Base-by-base conservation (phyloP, 306 rosid species). In the Pyrus pyrifolia region DNA sequence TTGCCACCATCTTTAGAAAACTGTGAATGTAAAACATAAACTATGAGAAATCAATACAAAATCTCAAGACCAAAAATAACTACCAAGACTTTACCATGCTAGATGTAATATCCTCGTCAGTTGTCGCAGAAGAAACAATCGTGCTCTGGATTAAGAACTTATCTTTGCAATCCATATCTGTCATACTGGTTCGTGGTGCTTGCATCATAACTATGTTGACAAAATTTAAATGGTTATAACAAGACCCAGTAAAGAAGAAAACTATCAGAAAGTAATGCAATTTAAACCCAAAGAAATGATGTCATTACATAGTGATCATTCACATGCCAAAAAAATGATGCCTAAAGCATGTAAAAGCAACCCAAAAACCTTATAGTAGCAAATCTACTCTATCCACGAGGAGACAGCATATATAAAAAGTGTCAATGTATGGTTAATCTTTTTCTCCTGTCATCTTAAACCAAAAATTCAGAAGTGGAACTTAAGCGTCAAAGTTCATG, bases 81-180 rank as follows among this genome's bases (percentile, higher is more conserved):
- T 63, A 72, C 73, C 67, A 67, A 83, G 67, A 77, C 87, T 83
- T 83, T 84, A 95, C 98, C 90, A 87, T 82, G 89, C 83, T 83
- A 72, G 96, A 78, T 25, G 91, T 89, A 83, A 92, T 85, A 62
- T 94, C 88, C 77, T 86, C 88, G 70, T 84, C 81, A 30, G 85
- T 77, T 80, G 91, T 92, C 79, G 80, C 88, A 35, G 71, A 80
- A 63, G 89, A 65, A 83, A 95, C 97, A 51, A 78, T 40, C 67
- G 88, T 86, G 84, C 98, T 85, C 82, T 89, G 98, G 81, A 95
- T 83, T 86, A 95, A 84, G 74, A 95, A 95, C 90, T 95, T 95
- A 81, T 95, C 98, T 80, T 74, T 92, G 87, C 97, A 92, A n/a
- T 67, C 90, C 88, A 89, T 45, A 79, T 92, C 98, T 42, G 64